Evolutionary conservation across 768 basidiomycete species (phyloP), one percentile per base, ranked within the genome.

Genomic region (Serendipita sp.): DNA sequence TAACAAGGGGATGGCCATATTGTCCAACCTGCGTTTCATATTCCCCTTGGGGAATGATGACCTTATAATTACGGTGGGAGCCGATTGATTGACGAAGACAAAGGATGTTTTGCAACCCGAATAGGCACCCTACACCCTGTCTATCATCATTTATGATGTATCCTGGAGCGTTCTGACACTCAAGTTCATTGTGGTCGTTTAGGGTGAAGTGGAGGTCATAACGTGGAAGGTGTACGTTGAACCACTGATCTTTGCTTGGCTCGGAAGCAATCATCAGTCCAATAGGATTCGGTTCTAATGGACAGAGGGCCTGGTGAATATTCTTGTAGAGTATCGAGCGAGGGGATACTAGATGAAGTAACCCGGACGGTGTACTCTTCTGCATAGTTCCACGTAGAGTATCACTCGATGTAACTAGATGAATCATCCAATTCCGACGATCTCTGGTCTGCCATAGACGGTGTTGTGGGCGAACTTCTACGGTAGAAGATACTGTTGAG

Each of bases 1-100:
- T 5, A 60, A 60, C 56, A 30, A 3, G 18, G 8, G 37, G 30
- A 30, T 60, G 56, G 65, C 16, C 58, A 69, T 68, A 10, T 68
- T 8, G 24, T 69, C 56, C 18, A 24, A 18, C 24, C 8, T 32
- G 4, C 10, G 30, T n/a, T 28, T 10, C 35, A n/a, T n/a, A n/a
- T 28, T 2, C 68, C 63, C 41, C 73, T 45, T 10, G 15, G n/a
- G 46, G 73, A 70, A 3, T 72, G 70, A 32, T 71, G 56, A 0
- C 45, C 66, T 5, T 70, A 41, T 10, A 34, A 7, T 51, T 63
- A 71, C 0, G 67, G 68, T 45, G 72, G n/a, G 0, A 65, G 3
- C 2, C 78, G 77, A n/a, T 2, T 72, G 69, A 0, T 79, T 79
- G 46, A 81, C 71, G 47, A 81, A 69, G 44, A 80, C 72, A 28